phyloP scores from a whole-genome alignment of 2,329 filamentous ascomycete genomes.

The Pseudocercospora cruenta region DNA sequence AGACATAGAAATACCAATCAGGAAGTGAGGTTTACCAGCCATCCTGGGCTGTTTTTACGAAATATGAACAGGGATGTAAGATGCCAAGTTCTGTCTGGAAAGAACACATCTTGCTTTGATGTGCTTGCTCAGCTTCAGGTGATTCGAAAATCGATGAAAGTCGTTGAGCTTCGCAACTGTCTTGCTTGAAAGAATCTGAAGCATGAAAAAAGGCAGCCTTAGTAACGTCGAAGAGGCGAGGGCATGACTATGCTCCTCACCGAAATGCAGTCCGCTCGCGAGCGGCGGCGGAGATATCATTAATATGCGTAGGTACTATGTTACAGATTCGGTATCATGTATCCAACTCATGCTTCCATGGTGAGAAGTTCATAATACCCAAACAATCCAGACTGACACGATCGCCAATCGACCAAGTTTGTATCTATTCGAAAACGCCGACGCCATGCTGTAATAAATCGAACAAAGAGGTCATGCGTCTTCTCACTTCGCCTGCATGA shows the following conservation, averaged over 20 bases:
- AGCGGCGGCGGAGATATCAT: background rate
- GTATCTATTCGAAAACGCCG: slow-evolving; percentile 1
- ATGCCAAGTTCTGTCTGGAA: no score
- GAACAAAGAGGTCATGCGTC: background rate
- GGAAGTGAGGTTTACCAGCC: background rate
- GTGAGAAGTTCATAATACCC: background rate
- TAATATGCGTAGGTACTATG: slow-evolving; percentile 2
- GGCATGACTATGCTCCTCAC: background rate
- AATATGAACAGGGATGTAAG: no score
- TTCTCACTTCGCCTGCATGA: slow-evolving; percentile 71
- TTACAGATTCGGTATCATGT: background rate
- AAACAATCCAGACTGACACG: background rate
- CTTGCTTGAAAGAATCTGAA: no score
- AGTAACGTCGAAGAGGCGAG: background rate
- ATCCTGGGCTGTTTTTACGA: background rate
- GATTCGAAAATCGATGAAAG: no score
- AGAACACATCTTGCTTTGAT: no score
- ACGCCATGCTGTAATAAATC: background rate
- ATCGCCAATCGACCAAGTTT: background rate
- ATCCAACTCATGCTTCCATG: background rate
- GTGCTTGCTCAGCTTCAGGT: no score
- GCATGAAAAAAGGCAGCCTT: no score
- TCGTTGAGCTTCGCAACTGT: no score
- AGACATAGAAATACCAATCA: background rate
- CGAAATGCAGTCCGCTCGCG: background rate